Percentiles rank a stretch among this genome's conserved stretches.
These are phyloP conservation scores for Myriosclerotinia duriaeana DNA, from an alignment of 2,329 filamentous ascomycete species.

Conservation along the genomic window DNA sequence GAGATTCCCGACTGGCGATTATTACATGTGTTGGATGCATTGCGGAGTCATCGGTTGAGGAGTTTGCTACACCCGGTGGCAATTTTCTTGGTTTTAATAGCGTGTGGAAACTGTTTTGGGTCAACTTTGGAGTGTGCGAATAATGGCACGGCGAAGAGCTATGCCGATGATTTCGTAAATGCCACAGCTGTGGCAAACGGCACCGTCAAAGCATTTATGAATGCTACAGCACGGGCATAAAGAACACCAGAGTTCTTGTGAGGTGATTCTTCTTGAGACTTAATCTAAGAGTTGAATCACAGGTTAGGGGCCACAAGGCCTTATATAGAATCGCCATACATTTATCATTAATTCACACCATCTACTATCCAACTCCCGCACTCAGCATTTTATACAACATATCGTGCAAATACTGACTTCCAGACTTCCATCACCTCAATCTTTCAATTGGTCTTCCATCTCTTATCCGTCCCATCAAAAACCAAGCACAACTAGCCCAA, in stretches of 20 bases:
- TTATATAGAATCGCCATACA: neutral
- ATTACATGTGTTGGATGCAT: too few species aligned
- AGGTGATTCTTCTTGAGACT: neutral
- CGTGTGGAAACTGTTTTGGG: too few species aligned
- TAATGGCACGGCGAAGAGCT: too few species aligned
- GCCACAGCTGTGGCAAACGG: neutral
- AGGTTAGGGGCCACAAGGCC: neutral
- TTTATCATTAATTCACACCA: neutral
- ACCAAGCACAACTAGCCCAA: slow-evolving; percentile 52
- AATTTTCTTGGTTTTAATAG: too few species aligned
- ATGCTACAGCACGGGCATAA: neutral
- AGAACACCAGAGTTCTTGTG: neutral
- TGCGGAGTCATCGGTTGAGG: too few species aligned
- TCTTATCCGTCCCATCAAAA: slow-evolving; percentile 46
- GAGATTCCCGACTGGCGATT: too few species aligned
- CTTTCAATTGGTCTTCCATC: slow-evolving; percentile 38
- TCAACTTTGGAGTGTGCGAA: too few species aligned
- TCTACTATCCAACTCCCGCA: neutral
- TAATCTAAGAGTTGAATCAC: neutral
- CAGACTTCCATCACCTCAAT: slow-evolving; percentile 26
- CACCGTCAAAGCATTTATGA: neutral
- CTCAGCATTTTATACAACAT: neutral
- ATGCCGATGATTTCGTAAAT: too few species aligned
- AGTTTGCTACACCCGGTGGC: too few species aligned
- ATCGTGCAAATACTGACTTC: neutral